Evolutionary conservation across 805 yeast genomes (phyloP).

Genomic region (Monosporozyma unispora): DNA sequence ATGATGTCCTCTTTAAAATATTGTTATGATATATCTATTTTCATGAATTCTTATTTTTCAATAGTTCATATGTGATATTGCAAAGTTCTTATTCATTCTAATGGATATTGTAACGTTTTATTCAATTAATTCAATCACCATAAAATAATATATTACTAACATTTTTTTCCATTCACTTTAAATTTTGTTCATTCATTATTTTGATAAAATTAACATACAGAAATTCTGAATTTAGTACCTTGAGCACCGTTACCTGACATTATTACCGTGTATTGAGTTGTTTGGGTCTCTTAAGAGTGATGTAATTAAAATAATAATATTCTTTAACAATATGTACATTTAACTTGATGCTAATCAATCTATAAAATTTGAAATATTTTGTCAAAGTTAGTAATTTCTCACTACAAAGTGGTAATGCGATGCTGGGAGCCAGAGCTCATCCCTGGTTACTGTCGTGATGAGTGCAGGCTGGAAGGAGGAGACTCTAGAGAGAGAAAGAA

Average conservation of each 20-base stretch:
- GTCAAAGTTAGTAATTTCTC: not conserved
- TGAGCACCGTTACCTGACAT: conserved; percentile 94
- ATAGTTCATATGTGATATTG: too few relatives aligned
- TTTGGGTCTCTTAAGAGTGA: conserved; percentile 3
- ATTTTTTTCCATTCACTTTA: not conserved
- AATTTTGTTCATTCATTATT: too few relatives aligned
- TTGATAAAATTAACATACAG: conserved; percentile 56
- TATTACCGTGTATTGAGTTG: conserved; percentile 29
- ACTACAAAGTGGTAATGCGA: not conserved
- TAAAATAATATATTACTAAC: too few relatives aligned
- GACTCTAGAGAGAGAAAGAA: too few relatives aligned
- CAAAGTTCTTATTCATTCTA: too few relatives aligned
- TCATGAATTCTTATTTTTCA: too few relatives aligned
- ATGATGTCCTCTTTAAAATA: too few relatives aligned
- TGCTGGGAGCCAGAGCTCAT: not conserved
- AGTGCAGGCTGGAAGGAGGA: not conserved
- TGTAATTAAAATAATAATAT: not conserved
- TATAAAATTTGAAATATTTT: not conserved
- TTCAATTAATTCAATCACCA: too few relatives aligned
- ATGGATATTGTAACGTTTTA: too few relatives aligned
- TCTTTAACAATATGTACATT: not conserved
- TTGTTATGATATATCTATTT: too few relatives aligned
- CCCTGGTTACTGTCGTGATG: not conserved
- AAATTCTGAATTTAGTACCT: conserved; percentile 99
- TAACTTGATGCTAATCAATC: not conserved